These are phyloP conservation scores for Stagonosporopsis cucurbitacearum DNA, from an alignment of 2,329 filamentous ascomycete genomes.

Conservation along the genomic window DNA sequence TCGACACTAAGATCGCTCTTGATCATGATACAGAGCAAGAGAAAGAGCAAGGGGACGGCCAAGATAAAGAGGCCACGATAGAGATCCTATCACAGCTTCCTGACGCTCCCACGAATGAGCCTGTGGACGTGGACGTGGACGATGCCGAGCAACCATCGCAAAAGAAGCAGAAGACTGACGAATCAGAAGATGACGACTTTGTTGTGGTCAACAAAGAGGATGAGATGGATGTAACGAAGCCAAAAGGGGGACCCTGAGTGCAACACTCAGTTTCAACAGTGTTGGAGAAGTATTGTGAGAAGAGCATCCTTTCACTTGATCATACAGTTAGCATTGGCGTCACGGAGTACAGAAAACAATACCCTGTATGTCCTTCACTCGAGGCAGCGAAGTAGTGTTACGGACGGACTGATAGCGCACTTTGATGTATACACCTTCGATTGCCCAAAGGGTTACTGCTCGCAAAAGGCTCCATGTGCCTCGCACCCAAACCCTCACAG, in stretches of 20 bases:
- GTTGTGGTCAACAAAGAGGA: conserved; percentile 41
- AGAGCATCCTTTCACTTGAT: not conserved
- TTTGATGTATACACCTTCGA: not conserved
- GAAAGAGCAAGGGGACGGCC: conserved; percentile 21
- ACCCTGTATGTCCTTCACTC: conserved; percentile 4
- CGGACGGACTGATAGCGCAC: not conserved
- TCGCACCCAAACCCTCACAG: not conserved
- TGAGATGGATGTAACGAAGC: conserved; percentile 23
- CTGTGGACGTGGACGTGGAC: conserved; percentile 50
- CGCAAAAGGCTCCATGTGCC: not conserved
- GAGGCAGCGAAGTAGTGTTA: not conserved
- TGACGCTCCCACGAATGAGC: conserved; percentile 57
- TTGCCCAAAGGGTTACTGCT: not conserved
- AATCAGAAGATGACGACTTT: conserved; percentile 39
- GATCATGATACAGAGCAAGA: conserved; percentile 33
- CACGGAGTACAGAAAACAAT: conserved; percentile 6
- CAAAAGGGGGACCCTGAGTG: conserved; percentile 18
- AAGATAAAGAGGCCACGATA: conserved; percentile 43
- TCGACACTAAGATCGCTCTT: conserved; percentile 3
- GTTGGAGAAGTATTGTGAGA: not conserved
- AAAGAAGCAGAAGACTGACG: conserved; percentile 56
- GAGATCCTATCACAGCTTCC: conserved; percentile 54
- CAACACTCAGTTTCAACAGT: no score
- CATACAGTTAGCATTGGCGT: conserved; percentile 8
- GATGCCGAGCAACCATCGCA: conserved; percentile 47